Evolutionary conservation across 2,329 filamentous ascomycete genomes (phyloP).

Genomic region (Chaetomiaceae sp.): DNA sequence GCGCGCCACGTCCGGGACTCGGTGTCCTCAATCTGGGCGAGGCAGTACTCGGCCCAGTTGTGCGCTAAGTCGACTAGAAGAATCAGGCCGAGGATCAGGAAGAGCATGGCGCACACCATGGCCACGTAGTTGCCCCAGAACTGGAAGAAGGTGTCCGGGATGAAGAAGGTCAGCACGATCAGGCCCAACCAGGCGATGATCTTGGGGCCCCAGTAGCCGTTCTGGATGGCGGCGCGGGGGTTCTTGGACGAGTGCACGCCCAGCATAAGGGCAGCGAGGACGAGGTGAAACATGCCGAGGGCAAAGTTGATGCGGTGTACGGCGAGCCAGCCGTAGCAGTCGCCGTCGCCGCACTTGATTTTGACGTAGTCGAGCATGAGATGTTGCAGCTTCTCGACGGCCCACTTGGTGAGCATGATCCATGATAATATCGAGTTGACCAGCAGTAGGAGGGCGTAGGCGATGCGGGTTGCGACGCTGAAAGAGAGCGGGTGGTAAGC

Average conservation of each 20-base stretch:
- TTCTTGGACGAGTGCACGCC: slow-evolving; percentile 85
- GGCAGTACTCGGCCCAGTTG: slow-evolving; percentile 93
- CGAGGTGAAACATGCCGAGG: slow-evolving; percentile 85
- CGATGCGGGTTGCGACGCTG: slow-evolving; percentile 94
- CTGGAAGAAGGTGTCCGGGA: slow-evolving; percentile 90
- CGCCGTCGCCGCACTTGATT: slow-evolving; percentile 82
- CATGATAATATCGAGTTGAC: slow-evolving; percentile 95
- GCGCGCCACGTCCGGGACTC: slow-evolving; percentile 81
- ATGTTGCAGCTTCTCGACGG: slow-evolving; percentile 89
- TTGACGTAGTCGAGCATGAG: slow-evolving; percentile 93
- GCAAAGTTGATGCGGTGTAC: slow-evolving; percentile 98
- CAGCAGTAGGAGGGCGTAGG: slow-evolving; percentile 88
- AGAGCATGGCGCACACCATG: slow-evolving; percentile 81
- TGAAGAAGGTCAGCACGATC: slow-evolving; percentile 88
- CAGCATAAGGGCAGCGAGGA: slow-evolving; percentile 76
- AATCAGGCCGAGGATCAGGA: slow-evolving; percentile 86
- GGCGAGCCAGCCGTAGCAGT: slow-evolving; percentile 92
- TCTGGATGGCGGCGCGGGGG: slow-evolving; percentile 81
- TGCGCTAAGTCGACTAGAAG: slow-evolving; percentile 92
- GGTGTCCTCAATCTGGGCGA: slow-evolving; percentile 84
- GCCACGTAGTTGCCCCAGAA: slow-evolving; percentile 94
- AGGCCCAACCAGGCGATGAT: slow-evolving; percentile 81
- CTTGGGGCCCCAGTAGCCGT: slow-evolving; percentile 99
- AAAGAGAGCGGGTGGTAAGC: not conserved
- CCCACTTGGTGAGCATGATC: slow-evolving; percentile 99